Base-by-base conservation (phyloP, 345 rosid genomes). In the Atalantia buxifolia region DNA sequence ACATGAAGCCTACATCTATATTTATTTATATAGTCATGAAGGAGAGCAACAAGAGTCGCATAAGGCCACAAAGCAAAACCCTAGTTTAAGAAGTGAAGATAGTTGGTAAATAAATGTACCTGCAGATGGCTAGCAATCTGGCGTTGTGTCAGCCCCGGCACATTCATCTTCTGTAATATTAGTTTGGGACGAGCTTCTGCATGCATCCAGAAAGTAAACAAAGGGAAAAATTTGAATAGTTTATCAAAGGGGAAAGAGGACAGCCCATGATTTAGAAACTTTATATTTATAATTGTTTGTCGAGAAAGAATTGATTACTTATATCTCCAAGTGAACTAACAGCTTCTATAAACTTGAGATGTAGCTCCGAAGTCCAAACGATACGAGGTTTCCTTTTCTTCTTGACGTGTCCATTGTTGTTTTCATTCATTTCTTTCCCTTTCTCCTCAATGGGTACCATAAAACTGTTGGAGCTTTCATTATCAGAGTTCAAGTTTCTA, bases 41-140 rank as follows among this genome's bases (percentile, higher is more conserved):
- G 6, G 57, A 19, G 7, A 53, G 57, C 22, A 53, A 53, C 28
- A 63, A 16, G n/a, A 5, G 7, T 5, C 9, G 22, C 19, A 30
- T 6, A 16, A 30, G 21, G 38, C 38, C 67, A 16, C 33, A 14
- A 9, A 63, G 12, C 3, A 56, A 57, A 74, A 59, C 33, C 53
- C 53, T 57, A 72, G 48, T 16, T 18, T 64, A 18, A 35, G 6
- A 66, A 66, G 35, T 31, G 72, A 66, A 66, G 13, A 45, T 13
- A 13, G 56, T 48, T 30, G 35, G 28, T 19, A 66, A 62, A 53
- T 9, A 22, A 55, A 67, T 68, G 16, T 45, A 91, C 97, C 97
- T 90, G 92, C 12, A 90, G 88, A 81, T 92, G 91, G 79, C 91
- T 89, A 12, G 83, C 80, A 31, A 92, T 82, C 69, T 92, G 94